Evolutionary conservation across 192 early-diverging fungal genomes (phyloP).

Genomic region (Oehlia diaphana): DNA sequence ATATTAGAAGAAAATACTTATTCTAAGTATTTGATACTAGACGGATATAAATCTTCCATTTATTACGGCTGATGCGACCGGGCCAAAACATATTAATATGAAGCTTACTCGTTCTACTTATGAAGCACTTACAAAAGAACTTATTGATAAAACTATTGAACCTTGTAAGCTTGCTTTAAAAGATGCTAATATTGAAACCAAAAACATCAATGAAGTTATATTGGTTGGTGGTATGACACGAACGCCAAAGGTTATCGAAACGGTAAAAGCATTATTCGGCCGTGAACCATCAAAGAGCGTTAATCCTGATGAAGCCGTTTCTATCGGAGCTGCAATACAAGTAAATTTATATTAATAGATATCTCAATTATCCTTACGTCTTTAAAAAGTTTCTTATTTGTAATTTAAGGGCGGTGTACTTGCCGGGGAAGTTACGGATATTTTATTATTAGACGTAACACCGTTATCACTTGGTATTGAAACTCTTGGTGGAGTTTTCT

Average conservation of each 20-base stretch:
- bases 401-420: slow-evolving; percentile 80
- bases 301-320: slow-evolving; percentile 99
- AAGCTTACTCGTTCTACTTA: slow-evolving; percentile 91
- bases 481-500: slow-evolving; percentile 97
- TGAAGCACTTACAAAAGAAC: slow-evolving; percentile 76
- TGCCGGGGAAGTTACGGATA: slow-evolving; percentile 93
- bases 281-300: slow-evolving; percentile 92
- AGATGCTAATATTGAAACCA: slow-evolving; percentile 83
- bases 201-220: slow-evolving; percentile 91
- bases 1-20: not conserved
- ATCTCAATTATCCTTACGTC: not conserved
- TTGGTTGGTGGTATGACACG: slow-evolving; percentile 98
- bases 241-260: slow-evolving; percentile 94
- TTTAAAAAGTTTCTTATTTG: not conserved
- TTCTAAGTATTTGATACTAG: slow-evolving; percentile 32
- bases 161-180: slow-evolving; percentile 97
- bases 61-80: slow-evolving; percentile 83
- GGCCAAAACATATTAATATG: slow-evolving; percentile 97
- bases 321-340: slow-evolving; percentile 97
- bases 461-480: slow-evolving; percentile 98
- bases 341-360: not conserved
- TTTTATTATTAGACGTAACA: slow-evolving; percentile 94
- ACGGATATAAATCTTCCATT: slow-evolving; percentile 97
- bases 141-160: slow-evolving; percentile 86
- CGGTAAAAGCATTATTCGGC: slow-evolving; percentile 87